phyloP scores from a whole-genome alignment of 345 rosid species.

The Salix arbutifolia region DNA sequence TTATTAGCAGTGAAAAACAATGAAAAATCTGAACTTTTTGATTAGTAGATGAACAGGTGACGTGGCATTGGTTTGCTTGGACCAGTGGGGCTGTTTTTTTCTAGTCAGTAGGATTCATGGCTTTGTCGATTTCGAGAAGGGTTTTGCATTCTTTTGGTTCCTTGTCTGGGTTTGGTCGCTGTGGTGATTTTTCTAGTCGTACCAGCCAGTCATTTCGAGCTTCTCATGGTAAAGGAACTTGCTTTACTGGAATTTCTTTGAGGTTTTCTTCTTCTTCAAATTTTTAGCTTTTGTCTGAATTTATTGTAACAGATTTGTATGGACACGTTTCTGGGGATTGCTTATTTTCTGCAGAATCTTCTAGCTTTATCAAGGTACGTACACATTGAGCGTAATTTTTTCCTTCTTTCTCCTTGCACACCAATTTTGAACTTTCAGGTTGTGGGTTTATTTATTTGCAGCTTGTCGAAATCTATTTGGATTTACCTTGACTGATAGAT shows the following conservation, averaged over 20 bases:
- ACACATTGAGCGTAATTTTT: background rate
- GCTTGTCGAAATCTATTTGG: background rate
- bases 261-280: background rate
- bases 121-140: slow-evolving; percentile 37
- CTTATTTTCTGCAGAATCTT: slow-evolving; percentile 11
- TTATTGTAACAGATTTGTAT: slow-evolving; percentile 4
- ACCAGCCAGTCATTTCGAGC: slow-evolving; percentile 9
- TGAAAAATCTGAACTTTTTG: background rate
- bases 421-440: background rate
- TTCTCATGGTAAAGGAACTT: slow-evolving; percentile 15
- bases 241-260: background rate
- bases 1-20: background rate
- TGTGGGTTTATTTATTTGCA: background rate
- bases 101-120: slow-evolving; percentile 29
- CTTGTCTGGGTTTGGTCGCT: slow-evolving; percentile 20
- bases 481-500: background rate
- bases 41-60: background rate
- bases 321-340: slow-evolving; percentile 15
- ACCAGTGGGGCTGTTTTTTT: background rate
- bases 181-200: slow-evolving; percentile 3
- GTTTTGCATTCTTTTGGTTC: slow-evolving; percentile 34
- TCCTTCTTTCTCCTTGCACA: background rate
- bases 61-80: background rate
- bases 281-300: background rate
- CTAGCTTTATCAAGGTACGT: slow-evolving; percentile 25